These are phyloP conservation scores for Immersiella caudata DNA, from an alignment of 495 filamentous ascomycete genomes.

Conservation along the genomic window DNA sequence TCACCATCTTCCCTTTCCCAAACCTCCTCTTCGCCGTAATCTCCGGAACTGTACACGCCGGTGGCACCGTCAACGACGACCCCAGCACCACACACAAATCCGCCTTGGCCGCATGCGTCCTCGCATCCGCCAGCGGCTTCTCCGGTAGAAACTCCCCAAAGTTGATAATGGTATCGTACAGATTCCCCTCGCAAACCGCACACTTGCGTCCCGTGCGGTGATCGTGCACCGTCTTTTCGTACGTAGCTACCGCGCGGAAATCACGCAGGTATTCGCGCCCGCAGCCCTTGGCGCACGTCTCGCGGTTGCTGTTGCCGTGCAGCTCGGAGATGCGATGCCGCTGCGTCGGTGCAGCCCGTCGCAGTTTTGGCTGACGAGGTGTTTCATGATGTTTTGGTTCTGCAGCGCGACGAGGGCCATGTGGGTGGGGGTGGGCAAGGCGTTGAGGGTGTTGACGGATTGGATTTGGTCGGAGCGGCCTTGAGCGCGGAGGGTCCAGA, in stretches of 20 bases:
- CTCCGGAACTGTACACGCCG: slow-evolving; percentile 47
- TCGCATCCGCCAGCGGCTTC: slow-evolving; percentile 37
- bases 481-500: slow-evolving; percentile 49
- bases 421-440: slow-evolving; percentile 49
- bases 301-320: slow-evolving; percentile 52
- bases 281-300: slow-evolving; percentile 46
- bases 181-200: slow-evolving; percentile 34
- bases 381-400: slow-evolving; percentile 44
- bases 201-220: slow-evolving; percentile 52
- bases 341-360: slow-evolving; percentile 50
- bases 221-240: slow-evolving; percentile 46
- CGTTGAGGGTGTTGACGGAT: slow-evolving; percentile 42
- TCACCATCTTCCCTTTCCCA: slow-evolving; percentile 39
- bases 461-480: slow-evolving; percentile 34
- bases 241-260: slow-evolving; percentile 48
- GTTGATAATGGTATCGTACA: slow-evolving; percentile 51
- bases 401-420: slow-evolving; percentile 54
- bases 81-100: slow-evolving; percentile 51
- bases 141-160: slow-evolving; percentile 43
- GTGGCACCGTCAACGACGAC: slow-evolving; percentile 48
- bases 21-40: slow-evolving; percentile 33
- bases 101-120: slow-evolving; percentile 41
- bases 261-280: slow-evolving; percentile 52
- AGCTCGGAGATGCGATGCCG: slow-evolving; percentile 50
- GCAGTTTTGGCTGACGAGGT: slow-evolving; percentile 52